Evolutionary conservation across 371 early-diverging fungal genomes (phyloP).

Genomic region (Mortierella sp.): DNA sequence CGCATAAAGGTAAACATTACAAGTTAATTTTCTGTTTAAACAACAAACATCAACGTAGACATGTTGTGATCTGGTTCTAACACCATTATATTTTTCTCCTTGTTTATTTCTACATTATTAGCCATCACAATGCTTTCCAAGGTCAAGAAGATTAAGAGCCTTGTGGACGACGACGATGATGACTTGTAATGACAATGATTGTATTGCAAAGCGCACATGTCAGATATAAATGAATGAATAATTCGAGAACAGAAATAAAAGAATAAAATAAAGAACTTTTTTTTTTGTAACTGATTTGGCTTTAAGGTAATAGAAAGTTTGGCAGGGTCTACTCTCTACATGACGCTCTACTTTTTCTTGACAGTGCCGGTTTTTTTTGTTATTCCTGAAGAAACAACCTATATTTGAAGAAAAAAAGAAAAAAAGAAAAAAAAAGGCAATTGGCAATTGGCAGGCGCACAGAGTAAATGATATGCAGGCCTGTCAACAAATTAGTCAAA

Average conservation of each 20-base stretch:
- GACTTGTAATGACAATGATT: constrained; percentile 23
- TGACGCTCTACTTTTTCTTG: constrained; percentile 36
- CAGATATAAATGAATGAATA: not conserved
- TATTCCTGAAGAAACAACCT: constrained; percentile 18
- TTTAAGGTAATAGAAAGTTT: not conserved
- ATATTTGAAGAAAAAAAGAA: not conserved
- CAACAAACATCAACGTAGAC: not conserved
- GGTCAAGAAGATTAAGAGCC: constrained; percentile 86
- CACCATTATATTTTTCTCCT: not conserved
- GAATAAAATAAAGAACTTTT: constrained; percentile 1
- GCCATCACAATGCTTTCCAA: constrained; percentile 81
- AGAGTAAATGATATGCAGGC: not conserved
- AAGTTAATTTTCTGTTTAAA: not conserved
- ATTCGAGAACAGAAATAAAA: not conserved
- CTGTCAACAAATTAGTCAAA: not conserved
- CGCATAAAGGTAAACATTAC: constrained; percentile 67
- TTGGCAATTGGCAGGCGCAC: no score
- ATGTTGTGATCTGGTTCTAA: not conserved
- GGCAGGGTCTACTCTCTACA: not conserved
- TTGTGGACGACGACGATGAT: constrained; percentile 82
- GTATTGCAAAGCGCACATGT: not conserved
- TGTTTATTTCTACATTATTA: constrained; percentile 31
- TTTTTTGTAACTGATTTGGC: not conserved
- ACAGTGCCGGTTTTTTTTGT: constrained; percentile 36
- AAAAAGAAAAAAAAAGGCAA: no score